These are phyloP conservation scores for Globisporangium iwayamae DNA, from an alignment of 352 stramenopile species.

Conservation along the genomic window DNA sequence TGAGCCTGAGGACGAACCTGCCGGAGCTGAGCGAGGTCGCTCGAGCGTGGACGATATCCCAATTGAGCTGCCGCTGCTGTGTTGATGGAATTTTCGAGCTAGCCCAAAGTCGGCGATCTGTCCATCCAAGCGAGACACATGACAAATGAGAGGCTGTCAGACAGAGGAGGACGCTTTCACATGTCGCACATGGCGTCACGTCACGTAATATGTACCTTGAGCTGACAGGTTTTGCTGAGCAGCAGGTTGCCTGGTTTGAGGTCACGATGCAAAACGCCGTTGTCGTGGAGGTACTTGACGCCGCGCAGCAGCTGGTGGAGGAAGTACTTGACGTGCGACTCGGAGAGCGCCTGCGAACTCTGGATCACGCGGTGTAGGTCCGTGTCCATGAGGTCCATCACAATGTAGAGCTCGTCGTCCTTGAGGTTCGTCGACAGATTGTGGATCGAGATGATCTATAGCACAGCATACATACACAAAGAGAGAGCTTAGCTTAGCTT, in stretches of 20 bases:
- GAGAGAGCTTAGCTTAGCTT: neutral
- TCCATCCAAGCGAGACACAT: neutral
- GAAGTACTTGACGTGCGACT: constrained; percentile 87
- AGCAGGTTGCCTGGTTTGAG: constrained; percentile 82
- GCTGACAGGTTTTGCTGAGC: constrained; percentile 70
- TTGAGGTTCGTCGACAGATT: constrained; percentile 83
- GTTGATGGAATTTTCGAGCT: constrained; percentile 38
- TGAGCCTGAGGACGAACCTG: constrained; percentile 12
- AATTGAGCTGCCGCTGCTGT: neutral
- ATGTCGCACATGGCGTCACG: neutral
- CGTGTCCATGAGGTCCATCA: constrained; percentile 95
- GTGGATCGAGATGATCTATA: constrained; percentile 79
- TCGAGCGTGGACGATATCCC: constrained; percentile 13
- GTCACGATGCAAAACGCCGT: constrained; percentile 78
- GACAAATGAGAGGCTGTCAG: neutral
- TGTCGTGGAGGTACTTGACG: constrained; percentile 73
- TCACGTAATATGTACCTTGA: constrained; percentile 35
- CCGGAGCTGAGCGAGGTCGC: constrained; percentile 48
- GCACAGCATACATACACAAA: no score
- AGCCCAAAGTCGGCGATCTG: constrained; percentile 76
- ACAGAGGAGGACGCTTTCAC: neutral
- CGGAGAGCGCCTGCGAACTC: constrained; percentile 66
- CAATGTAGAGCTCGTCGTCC: constrained; percentile 93
- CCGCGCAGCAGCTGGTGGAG: constrained; percentile 90
- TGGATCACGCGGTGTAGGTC: constrained; percentile 90